Evolutionary conservation across 352 stramenopile species (phyloP).

Genomic region (Phytophthora multivora): DNA sequence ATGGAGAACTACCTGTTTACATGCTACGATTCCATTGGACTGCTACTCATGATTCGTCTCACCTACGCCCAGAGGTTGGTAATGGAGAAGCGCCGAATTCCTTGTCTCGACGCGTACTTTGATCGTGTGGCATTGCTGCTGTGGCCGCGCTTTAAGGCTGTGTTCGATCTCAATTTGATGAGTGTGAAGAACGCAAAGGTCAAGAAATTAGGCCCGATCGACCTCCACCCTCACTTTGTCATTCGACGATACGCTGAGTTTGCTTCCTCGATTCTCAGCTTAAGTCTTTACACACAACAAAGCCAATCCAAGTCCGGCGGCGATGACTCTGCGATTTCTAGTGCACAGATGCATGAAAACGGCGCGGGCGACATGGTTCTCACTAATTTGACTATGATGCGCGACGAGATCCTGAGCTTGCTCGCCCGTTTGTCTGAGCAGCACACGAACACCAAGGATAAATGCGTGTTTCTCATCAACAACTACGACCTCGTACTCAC

Average conservation of each 20-base stretch:
- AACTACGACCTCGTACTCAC: constrained; percentile 97
- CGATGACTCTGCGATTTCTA: constrained; percentile 53
- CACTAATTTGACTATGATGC: constrained; percentile 88
- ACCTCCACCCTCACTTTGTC: constrained; percentile 97
- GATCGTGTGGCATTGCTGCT: constrained; percentile 95
- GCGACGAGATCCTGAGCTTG: constrained; percentile 81
- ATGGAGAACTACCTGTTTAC: constrained; percentile 98
- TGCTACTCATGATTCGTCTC: constrained; percentile 99
- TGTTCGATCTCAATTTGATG: constrained; percentile 96
- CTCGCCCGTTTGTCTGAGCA: constrained; percentile 90
- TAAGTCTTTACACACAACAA: constrained; percentile 81
- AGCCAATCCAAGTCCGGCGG: constrained; percentile 18
- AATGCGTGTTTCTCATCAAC: constrained; percentile 98
- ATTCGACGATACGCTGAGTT: constrained; percentile 97
- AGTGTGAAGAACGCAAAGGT: constrained; percentile 90
- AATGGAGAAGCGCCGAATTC: constrained; percentile 87
- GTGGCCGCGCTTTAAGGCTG: constrained; percentile 97
- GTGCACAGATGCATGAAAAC: constrained; percentile 82
- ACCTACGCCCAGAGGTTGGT: constrained; percentile 87
- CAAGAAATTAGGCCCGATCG: constrained; percentile 92
- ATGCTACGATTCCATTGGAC: constrained; percentile 95
- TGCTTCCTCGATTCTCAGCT: constrained; percentile 94
- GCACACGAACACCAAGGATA: constrained; percentile 93
- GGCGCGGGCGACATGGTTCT: constrained; percentile 94
- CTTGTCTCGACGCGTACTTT: constrained; percentile 96